These are phyloP conservation scores for Geotrichum ghanense DNA, from an alignment of 805 yeast genomes.

Conservation along the genomic window DNA sequence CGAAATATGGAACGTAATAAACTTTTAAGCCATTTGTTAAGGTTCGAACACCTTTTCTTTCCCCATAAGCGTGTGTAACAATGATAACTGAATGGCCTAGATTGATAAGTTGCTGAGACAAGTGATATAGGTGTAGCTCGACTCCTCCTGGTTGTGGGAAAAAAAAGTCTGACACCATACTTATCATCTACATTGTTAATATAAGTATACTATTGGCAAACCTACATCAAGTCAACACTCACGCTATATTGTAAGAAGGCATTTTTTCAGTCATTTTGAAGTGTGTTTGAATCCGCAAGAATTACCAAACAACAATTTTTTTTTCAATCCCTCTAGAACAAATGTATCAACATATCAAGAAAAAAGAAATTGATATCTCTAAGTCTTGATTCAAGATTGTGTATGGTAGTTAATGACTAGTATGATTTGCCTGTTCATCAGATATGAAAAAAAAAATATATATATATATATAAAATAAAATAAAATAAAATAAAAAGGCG, in stretches of 20 bases:
- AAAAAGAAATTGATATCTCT: too few relatives aligned
- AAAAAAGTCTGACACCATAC: conserved; percentile 91
- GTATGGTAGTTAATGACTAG: too few relatives aligned
- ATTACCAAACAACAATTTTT: too few relatives aligned
- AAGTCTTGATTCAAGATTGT: too few relatives aligned
- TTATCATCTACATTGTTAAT: neutral
- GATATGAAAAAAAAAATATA: too few relatives aligned
- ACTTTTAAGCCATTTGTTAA: conserved; percentile 87
- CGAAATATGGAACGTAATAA: conserved; percentile 75
- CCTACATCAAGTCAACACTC: neutral
- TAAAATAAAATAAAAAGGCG: too few relatives aligned
- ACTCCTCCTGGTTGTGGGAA: conserved; percentile 99
- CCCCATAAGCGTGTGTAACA: conserved; percentile 80
- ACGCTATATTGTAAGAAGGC: neutral
- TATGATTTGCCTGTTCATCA: too few relatives aligned
- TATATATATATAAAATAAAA: too few relatives aligned
- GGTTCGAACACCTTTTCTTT: conserved; percentile 70
- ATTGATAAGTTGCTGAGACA: conserved; percentile 64
- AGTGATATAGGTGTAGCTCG: conserved; percentile 86
- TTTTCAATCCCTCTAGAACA: too few relatives aligned
- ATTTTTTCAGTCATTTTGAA: neutral
- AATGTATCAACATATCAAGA: too few relatives aligned
- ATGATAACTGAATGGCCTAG: conserved; percentile 79
- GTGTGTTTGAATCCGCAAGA: too few relatives aligned
- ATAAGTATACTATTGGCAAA: neutral